These are phyloP conservation scores for Geoglossum glabrum DNA, from an alignment of 495 filamentous ascomycete genomes.

Conservation along the genomic window DNA sequence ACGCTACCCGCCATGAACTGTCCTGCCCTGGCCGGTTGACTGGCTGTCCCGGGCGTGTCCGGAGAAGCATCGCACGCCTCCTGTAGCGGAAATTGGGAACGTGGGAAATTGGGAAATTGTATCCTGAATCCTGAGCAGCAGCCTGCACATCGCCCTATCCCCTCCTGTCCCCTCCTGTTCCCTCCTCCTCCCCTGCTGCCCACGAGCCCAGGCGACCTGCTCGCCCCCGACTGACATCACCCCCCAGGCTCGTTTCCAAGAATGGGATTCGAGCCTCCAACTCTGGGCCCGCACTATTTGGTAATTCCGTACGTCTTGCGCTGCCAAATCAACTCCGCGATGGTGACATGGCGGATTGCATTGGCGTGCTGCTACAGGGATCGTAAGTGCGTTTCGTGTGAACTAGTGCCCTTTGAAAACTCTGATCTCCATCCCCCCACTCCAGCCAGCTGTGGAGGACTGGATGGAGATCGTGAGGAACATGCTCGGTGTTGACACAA, in stretches of 20 bases:
- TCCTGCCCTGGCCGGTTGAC: not conserved
- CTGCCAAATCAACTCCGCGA: not conserved
- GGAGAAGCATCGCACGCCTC: not conserved
- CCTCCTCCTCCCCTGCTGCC: not conserved
- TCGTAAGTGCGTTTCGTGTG: not conserved
- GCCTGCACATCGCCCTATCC: not conserved
- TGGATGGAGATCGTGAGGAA: not conserved
- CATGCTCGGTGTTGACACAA: not conserved
- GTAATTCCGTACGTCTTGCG: not conserved
- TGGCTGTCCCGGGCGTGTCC: not conserved
- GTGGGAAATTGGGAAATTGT: not conserved
- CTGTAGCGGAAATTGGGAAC: no score
- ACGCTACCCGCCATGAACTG: not conserved
- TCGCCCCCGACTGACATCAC: not conserved
- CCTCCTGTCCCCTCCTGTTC: no score
- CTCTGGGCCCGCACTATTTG: not conserved
- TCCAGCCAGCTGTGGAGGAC: no score
- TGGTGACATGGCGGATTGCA: not conserved
- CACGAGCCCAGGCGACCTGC: no score
- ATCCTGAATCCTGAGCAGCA: not conserved
- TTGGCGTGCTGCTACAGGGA: not conserved
- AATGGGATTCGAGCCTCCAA: not conserved
- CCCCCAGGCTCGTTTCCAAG: not conserved
- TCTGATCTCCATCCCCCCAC: not conserved
- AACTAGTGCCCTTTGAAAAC: not conserved